Evolutionary conservation across 345 rosid genomes (phyloP).

Genomic region (Orychophragmus violaceus): DNA sequence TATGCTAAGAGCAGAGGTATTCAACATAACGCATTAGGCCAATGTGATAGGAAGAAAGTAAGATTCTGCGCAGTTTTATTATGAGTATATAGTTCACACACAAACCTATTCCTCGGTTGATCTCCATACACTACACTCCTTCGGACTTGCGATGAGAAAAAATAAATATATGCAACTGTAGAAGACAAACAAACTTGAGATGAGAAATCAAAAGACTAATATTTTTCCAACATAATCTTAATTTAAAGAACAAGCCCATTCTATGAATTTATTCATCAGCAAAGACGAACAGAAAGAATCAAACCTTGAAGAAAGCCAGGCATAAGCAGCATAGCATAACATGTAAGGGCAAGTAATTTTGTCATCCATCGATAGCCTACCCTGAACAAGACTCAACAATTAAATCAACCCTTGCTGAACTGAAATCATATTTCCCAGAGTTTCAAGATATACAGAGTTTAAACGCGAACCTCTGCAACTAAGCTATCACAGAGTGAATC

Average conservation of each 20-base stretch:
- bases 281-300: not conserved
- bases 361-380: constrained; percentile 87
- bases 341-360: constrained; percentile 63
- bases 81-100: constrained; percentile 10
- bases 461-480: no score
- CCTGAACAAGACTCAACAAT: constrained; percentile 51
- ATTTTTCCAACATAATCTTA: not conserved
- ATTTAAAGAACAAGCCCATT: not conserved
- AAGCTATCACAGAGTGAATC: no score
- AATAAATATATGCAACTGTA: constrained; percentile 84
- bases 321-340: constrained; percentile 71
- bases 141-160: constrained; percentile 59
- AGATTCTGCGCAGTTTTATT: not conserved
- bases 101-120: constrained; percentile 92
- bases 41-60: not conserved
- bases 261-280: not conserved
- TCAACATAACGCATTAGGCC: not conserved
- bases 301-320: constrained; percentile 94
- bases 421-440: not conserved
- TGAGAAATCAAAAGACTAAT: not conserved
- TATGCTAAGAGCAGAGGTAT: not conserved
- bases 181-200: constrained; percentile 16
- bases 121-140: constrained; percentile 85
- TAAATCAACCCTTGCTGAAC: constrained; percentile 2
- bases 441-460: not conserved